Conservation (phyloP, 768 basidiomycete species). For the Termitomyces sp. region DNA sequence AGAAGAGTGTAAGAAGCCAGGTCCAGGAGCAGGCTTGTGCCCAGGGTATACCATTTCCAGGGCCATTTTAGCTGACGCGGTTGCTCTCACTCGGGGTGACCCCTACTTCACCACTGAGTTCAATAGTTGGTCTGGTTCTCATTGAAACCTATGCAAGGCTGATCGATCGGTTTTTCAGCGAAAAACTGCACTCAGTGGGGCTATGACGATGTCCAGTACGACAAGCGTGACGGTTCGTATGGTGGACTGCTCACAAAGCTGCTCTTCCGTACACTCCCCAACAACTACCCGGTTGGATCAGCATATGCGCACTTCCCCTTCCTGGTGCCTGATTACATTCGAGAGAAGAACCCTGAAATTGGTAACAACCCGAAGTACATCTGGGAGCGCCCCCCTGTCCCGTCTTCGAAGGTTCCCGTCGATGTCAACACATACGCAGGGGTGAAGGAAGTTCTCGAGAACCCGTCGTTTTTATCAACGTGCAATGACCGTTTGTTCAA, state of each 20-base stretch:
- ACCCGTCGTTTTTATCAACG: constrained; percentile 30
- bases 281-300: constrained; percentile 62
- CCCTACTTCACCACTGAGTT: constrained; percentile 76
- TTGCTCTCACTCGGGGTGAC: constrained; percentile 75
- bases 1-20: constrained; percentile 65
- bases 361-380: constrained; percentile 45
- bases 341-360: constrained; percentile 28
- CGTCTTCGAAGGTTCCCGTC: constrained; percentile 18
- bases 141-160: background rate
- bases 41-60: constrained; percentile 84
- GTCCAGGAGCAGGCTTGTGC: constrained; percentile 73
- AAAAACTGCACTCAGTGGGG: constrained; percentile 80
- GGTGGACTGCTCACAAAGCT: constrained; percentile 76
- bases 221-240: constrained; percentile 65
- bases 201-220: constrained; percentile 65
- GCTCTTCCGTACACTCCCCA: constrained; percentile 69
- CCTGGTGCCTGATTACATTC: constrained; percentile 56
- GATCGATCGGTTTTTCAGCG: constrained; percentile 35
- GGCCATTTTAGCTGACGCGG: constrained; percentile 81
- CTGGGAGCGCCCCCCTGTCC: constrained; percentile 51
- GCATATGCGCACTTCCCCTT: constrained; percentile 83
- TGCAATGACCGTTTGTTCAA: constrained; percentile 33
- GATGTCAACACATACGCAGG: constrained; percentile 30
- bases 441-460: constrained; percentile 34
- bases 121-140: constrained; percentile 53